These are phyloP conservation scores for Exophiala alcalophila DNA, from an alignment of 2,329 filamentous ascomycete species.

Conservation along the genomic window DNA sequence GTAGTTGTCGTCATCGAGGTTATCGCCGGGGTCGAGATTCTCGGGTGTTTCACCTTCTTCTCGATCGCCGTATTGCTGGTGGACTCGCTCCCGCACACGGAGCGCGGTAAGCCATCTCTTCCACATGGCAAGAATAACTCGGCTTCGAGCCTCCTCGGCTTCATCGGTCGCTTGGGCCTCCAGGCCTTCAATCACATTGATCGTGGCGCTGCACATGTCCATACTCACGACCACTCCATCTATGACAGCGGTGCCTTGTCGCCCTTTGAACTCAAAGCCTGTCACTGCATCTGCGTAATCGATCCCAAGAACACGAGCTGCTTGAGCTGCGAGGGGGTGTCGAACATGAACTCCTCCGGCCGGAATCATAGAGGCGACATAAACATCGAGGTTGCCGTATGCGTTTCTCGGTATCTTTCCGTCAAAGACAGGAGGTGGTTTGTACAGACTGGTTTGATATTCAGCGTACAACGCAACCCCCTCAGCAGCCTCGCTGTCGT, in stretches of 20 bases:
- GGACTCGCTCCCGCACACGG: constrained; percentile 70
- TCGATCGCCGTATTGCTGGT: constrained; percentile 47
- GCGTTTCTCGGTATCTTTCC: constrained; percentile 65
- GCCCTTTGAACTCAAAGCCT: constrained; percentile 82
- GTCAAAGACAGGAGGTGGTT: constrained; percentile 69
- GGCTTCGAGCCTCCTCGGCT: constrained; percentile 55
- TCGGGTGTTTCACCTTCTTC: constrained; percentile 9
- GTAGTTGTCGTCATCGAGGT: constrained; percentile 36
- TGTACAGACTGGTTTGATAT: constrained; percentile 67
- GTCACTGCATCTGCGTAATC: constrained; percentile 89
- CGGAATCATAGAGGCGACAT: constrained; percentile 63
- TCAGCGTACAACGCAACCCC: constrained; percentile 60
- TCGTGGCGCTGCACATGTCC: constrained; percentile 69
- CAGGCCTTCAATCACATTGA: constrained; percentile 65
- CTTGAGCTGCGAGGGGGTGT: constrained; percentile 55
- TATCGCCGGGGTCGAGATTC: constrained; percentile 34
- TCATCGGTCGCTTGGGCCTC: constrained; percentile 62
- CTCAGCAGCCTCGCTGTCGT: constrained; percentile 44
- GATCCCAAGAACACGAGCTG: constrained; percentile 64
- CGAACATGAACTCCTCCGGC: constrained; percentile 57
- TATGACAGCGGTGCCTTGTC: constrained; percentile 79
- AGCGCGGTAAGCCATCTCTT: constrained; percentile 61
- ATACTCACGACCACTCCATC: constrained; percentile 72
- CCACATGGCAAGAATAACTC: constrained; percentile 55
- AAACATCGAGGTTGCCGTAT: constrained; percentile 63